A percentile compares a stretch with the other conserved stretches of the same genome.
These are phyloP conservation scores for Camelina laxa DNA, from an alignment of 345 rosid genomes.

Conservation along the genomic window DNA sequence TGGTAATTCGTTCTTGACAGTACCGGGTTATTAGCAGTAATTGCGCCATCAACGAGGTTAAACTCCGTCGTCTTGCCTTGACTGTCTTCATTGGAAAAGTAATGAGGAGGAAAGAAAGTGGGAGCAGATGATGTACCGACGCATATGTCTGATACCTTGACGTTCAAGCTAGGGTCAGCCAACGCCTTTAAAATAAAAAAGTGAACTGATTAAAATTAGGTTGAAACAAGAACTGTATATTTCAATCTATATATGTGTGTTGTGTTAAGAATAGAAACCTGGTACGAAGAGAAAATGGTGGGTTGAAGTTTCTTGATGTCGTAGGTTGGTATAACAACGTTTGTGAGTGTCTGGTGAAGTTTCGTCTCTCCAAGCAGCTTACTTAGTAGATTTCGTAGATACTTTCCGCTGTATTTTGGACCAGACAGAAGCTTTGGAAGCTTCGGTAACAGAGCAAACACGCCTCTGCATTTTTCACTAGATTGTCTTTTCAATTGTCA, in stretches of 20 bases:
- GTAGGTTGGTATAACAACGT: conserved; percentile 67
- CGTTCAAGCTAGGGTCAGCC: conserved; percentile 50
- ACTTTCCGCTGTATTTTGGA: conserved; percentile 71
- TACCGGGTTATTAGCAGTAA: conserved; percentile 79
- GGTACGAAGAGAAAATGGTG: conserved; percentile 61
- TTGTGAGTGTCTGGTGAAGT: conserved; percentile 66
- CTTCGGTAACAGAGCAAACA: conserved; percentile 41
- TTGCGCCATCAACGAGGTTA: conserved; percentile 73
- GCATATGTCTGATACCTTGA: conserved; percentile 66
- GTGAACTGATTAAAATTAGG: neutral
- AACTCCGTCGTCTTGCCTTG: conserved; percentile 53
- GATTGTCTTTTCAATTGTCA: conserved; percentile 1
- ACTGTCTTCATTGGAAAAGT: conserved; percentile 54
- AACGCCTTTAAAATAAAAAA: conserved; percentile 41
- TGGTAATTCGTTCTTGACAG: neutral
- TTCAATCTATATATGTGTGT: neutral
- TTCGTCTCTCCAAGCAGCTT: conserved; percentile 46
- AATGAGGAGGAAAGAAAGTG: conserved; percentile 63
- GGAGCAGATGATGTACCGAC: conserved; percentile 79
- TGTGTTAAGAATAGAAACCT: conserved; percentile 46
- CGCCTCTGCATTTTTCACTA: conserved; percentile 46
- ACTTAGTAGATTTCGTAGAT: conserved; percentile 48
- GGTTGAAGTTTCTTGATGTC: conserved; percentile 78
- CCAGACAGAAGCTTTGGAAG: conserved; percentile 56
- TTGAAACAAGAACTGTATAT: neutral